Evolutionary conservation across 2,329 filamentous ascomycete species (phyloP).

Genomic region (Leptosphaerulina australis): DNA sequence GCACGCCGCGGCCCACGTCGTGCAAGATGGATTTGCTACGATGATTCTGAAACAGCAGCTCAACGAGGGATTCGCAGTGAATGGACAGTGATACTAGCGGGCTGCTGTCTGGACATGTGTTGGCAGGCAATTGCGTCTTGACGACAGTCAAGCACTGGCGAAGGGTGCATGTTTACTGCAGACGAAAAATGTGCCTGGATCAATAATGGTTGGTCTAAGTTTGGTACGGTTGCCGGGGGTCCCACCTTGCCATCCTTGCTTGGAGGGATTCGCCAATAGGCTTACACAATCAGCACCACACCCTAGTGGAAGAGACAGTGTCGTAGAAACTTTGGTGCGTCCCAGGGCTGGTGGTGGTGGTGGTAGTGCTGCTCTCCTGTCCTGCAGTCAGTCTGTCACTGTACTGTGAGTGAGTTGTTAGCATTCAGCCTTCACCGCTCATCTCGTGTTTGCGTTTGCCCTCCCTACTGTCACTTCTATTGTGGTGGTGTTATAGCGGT

Average conservation of each 20-base stretch:
- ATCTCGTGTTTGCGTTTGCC: not conserved
- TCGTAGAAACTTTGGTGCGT: not conserved
- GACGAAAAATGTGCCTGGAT: conserved; percentile 14
- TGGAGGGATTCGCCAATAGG: conserved; percentile 3
- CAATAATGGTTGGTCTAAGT: conserved; percentile 6
- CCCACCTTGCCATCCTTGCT: conserved; percentile 1
- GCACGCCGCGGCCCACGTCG: conserved; percentile 19
- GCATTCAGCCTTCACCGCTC: no score
- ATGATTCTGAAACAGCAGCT: conserved; percentile 18
- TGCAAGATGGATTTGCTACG: conserved; percentile 16
- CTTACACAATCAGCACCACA: not conserved
- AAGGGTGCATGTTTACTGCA: conserved; percentile 4
- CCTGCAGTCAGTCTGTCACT: not conserved
- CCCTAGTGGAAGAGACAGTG: not conserved
- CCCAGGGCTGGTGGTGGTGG: not conserved
- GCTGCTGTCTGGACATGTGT: no score
- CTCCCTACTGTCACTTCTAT: not conserved
- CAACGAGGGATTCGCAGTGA: conserved; percentile 13
- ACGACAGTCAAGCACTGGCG: not conserved
- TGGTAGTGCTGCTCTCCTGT: not conserved
- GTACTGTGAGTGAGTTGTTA: no score
- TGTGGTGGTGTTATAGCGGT: not conserved
- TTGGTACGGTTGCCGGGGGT: conserved; percentile 10
- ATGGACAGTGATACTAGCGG: no score
- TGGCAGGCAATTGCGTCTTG: not conserved